Percentiles rank a stretch among this genome's conserved stretches.
phyloP scores from a whole-genome alignment of 495 filamentous ascomycete genomes.

The Neurospora tetraspora region DNA sequence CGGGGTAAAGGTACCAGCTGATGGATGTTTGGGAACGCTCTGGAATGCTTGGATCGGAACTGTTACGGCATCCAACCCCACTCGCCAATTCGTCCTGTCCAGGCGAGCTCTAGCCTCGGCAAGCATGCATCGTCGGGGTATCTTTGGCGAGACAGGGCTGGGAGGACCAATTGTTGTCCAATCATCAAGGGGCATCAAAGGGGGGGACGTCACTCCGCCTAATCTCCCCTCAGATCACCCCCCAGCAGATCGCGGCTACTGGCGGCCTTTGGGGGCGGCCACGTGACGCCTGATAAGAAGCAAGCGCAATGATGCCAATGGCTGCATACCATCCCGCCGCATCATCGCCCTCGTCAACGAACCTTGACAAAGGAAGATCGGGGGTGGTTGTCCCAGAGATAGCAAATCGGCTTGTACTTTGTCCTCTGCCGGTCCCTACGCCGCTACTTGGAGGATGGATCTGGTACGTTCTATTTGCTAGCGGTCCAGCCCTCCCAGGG shows the following conservation, averaged over 20 bases:
- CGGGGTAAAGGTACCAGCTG: background rate
- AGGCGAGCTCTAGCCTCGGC: slow-evolving; percentile 5
- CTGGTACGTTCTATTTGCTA: background rate
- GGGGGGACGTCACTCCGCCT: background rate
- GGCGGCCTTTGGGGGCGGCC: slow-evolving; percentile 16
- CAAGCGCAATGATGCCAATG: slow-evolving; percentile 1
- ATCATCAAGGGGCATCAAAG: slow-evolving; percentile 1
- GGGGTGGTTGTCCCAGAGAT: background rate
- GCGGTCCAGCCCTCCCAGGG: background rate
- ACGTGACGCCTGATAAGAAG: slow-evolving; percentile 22
- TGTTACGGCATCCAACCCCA: background rate
- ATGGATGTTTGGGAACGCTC: background rate
- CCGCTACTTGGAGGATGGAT: slow-evolving; percentile 5
- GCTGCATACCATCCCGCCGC: slow-evolving; percentile 11
- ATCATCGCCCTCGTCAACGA: slow-evolving; percentile 20
- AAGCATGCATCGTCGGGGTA: background rate
- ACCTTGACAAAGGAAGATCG: slow-evolving; percentile 18
- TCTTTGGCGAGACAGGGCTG: background rate
- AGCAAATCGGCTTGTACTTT: slow-evolving; percentile 7
- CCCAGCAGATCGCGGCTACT: slow-evolving; percentile 18
- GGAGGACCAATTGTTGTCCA: slow-evolving; percentile 4
- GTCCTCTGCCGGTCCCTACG: background rate
- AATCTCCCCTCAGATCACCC: no score
- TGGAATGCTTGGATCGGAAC: background rate
- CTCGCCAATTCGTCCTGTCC: background rate